Percentiles rank a stretch among this genome's conserved stretches.
Conservation (phyloP, 2,329 filamentous ascomycete genomes). For the Coniella lustricola region DNA sequence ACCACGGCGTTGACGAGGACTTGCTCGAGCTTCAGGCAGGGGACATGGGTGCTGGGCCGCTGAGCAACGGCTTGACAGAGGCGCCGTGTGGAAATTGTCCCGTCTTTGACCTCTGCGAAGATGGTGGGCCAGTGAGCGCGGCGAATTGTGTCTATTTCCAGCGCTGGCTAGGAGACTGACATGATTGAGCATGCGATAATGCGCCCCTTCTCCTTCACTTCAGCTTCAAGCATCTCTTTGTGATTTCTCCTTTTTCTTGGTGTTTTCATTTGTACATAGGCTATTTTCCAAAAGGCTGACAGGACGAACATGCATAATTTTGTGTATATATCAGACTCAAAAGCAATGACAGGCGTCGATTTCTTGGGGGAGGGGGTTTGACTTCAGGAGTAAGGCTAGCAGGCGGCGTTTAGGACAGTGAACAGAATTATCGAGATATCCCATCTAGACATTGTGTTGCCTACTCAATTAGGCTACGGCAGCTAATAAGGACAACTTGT, state of each 20-base stretch:
- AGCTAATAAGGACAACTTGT: neutral
- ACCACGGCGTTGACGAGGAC: slow-evolving; percentile 20
- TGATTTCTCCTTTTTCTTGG: no score
- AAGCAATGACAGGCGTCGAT: neutral
- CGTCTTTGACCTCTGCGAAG: slow-evolving; percentile 86
- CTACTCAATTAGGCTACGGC: neutral
- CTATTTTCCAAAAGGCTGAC: no score
- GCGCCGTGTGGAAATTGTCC: slow-evolving; percentile 87
- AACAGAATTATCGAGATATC: slow-evolving; percentile 6
- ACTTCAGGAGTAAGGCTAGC: neutral
- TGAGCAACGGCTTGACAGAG: slow-evolving; percentile 72
- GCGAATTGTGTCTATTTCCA: slow-evolving; percentile 88
- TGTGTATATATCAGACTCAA: neutral
- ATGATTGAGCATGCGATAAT: no score
- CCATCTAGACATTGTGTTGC: neutral
- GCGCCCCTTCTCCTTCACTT: no score
- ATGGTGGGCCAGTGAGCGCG: slow-evolving; percentile 83
- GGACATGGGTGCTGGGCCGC: slow-evolving; percentile 31
- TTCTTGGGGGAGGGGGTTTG: neutral
- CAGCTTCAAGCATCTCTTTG: no score
- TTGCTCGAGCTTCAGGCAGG: slow-evolving; percentile 14
- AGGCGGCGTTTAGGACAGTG: slow-evolving; percentile 7
- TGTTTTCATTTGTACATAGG: no score
- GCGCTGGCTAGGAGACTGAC: slow-evolving; percentile 62
- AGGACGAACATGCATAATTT: no score